Evolutionary conservation across 2,329 filamentous ascomycete species (phyloP).

Genomic region (Cadophora gregata): DNA sequence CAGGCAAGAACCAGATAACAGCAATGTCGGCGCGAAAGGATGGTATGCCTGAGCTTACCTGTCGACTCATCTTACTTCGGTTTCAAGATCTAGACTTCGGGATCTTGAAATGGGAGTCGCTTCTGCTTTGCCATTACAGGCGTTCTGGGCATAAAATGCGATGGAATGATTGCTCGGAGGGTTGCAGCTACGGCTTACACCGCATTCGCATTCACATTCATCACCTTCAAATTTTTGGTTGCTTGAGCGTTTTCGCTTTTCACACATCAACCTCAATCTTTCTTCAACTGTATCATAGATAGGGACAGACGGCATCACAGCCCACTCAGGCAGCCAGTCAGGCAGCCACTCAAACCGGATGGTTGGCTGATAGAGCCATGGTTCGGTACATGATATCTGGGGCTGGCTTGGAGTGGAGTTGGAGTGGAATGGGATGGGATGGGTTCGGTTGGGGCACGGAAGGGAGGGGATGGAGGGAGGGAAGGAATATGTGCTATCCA

Average conservation of each 20-base stretch:
- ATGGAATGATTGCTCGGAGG: not conserved
- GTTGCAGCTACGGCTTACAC: no score
- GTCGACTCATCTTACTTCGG: not conserved
- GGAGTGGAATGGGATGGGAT: no score
- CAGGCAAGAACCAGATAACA: constrained; percentile 59
- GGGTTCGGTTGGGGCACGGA: not conserved
- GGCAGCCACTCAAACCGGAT: not conserved
- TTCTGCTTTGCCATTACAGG: not conserved
- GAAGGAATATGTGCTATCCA: constrained; percentile 7
- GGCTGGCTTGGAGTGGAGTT: not conserved
- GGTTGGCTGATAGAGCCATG: not conserved
- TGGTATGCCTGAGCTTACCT: constrained; percentile 42
- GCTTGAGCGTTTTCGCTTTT: no score
- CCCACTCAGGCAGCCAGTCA: not conserved
- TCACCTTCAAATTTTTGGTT: no score
- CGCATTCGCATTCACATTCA: no score
- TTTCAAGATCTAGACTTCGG: not conserved
- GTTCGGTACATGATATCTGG: not conserved
- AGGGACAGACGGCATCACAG: no score
- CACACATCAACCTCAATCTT: not conserved
- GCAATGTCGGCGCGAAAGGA: constrained; percentile 37
- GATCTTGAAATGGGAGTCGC: not conserved
- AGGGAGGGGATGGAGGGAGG: not conserved
- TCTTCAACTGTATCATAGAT: not conserved
- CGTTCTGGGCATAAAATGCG: constrained; percentile 3